Evolutionary conservation across 345 rosid genomes (phyloP).

Genomic region (Hibiscus tridactylites): DNA sequence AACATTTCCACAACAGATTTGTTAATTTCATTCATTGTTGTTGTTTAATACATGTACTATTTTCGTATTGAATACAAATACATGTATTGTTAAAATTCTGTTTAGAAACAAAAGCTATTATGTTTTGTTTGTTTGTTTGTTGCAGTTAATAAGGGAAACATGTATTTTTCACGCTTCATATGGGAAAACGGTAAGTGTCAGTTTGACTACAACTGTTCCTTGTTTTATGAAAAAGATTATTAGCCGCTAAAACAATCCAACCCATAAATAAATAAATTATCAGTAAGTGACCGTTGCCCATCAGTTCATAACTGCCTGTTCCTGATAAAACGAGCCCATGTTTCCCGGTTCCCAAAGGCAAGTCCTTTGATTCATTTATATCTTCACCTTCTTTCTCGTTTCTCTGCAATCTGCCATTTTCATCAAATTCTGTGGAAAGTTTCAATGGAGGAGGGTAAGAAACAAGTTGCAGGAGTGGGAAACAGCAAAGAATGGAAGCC

Average conservation of each 20-base stretch:
- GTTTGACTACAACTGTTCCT: not conserved
- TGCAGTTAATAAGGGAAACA: not conserved
- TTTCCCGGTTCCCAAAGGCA: conserved; percentile 3
- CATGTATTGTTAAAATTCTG: too few species aligned
- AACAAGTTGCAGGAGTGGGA: conserved; percentile 13
- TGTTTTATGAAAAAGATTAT: not conserved
- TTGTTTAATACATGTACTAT: too few species aligned
- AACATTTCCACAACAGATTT: too few species aligned
- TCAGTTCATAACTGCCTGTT: not conserved
- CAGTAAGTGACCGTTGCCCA: conserved; percentile 3
- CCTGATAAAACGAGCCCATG: not conserved
- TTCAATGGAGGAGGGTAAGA: conserved; percentile 21
- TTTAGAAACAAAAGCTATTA: not conserved
- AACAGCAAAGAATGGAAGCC: conserved; percentile 23
- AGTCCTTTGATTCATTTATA: not conserved
- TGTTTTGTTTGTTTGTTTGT: not conserved
- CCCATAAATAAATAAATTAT: not conserved
- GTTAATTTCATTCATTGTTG: too few species aligned
- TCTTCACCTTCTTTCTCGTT: not conserved
- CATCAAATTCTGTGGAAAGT: not conserved
- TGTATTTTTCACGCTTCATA: not conserved
- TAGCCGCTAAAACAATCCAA: not conserved
- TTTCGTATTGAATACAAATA: too few species aligned
- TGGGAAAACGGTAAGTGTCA: not conserved
- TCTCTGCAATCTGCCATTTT: not conserved